Percentiles rank a stretch among this genome's conserved stretches.
Conservation (phyloP, 257 asterid species). For the Nicotiana tabacum region DNA sequence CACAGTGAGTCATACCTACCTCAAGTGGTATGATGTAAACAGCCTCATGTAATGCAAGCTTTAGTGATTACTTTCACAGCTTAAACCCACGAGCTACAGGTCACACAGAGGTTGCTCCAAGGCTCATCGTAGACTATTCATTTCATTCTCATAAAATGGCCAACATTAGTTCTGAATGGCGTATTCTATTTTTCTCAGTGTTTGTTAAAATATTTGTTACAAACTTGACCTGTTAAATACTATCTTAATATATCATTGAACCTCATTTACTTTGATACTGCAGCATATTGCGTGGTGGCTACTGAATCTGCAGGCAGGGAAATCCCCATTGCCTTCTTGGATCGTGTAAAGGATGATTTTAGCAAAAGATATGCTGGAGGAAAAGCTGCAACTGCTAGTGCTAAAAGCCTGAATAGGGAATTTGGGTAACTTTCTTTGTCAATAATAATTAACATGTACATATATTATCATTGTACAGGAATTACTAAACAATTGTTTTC, state of each 20-base stretch:
- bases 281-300: constrained; percentile 58
- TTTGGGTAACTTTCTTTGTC: constrained; percentile 29
- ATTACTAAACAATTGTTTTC: not conserved
- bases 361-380: constrained; percentile 41
- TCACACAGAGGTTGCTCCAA: too few species aligned
- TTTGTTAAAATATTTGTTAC: not conserved
- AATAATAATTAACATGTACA: not conserved
- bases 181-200: too few species aligned
- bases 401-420: constrained; percentile 44
- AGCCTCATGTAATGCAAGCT: too few species aligned
- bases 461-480: not conserved
- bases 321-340: constrained; percentile 41
- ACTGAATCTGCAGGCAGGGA: constrained; percentile 48
- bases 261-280: not conserved
- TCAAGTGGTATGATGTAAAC: too few species aligned
- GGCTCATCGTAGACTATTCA: too few species aligned
- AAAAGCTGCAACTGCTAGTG: constrained; percentile 36
- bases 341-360: constrained; percentile 47
- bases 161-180: too few species aligned
- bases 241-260: not conserved
- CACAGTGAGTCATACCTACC: too few species aligned
- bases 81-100: too few species aligned
- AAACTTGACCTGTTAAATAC: not conserved
- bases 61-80: too few species aligned
- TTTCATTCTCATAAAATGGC: too few species aligned